These are phyloP conservation scores for Ulota crispa DNA, from an alignment of 225 moss, liverwort and hornwort species.

Conservation along the genomic window DNA sequence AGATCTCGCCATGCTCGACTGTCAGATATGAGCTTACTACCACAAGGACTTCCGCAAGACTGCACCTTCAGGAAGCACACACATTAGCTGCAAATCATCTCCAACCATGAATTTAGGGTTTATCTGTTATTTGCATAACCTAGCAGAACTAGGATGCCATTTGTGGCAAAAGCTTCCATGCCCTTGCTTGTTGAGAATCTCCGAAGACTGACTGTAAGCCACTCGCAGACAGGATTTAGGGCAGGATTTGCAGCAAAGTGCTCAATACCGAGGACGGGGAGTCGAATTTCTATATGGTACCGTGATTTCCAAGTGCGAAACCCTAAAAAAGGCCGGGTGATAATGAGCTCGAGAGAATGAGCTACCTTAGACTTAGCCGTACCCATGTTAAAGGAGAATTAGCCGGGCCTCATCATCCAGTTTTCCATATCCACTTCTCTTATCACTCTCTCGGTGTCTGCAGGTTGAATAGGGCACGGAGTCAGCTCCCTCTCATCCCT, in stretches of 20 bases:
- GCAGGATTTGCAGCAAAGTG: constrained; percentile 1
- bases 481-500: constrained; percentile 48
- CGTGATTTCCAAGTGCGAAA: not conserved
- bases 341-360: constrained; percentile 30
- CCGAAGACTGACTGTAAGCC: not conserved
- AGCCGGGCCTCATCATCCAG: constrained; percentile 28
- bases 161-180: not conserved
- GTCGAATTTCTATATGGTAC: not conserved
- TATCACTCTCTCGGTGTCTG: constrained; percentile 43
- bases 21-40: constrained; percentile 62
- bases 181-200: not conserved
- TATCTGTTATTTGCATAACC: not conserved
- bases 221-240: not conserved
- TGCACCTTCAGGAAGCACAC: constrained; percentile 19
- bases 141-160: not conserved
- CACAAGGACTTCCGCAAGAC: constrained; percentile 39
- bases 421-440: constrained; percentile 15
- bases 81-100: not conserved
- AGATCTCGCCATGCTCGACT: constrained; percentile 82
- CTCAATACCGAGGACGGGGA: not conserved
- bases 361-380: constrained; percentile 22
- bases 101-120: not conserved
- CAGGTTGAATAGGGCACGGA: constrained; percentile 27
- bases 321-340: not conserved
- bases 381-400: constrained; percentile 27